Conservation (phyloP, 176 grass and related monocot genomes). For the Eleusine coracana region DNA sequence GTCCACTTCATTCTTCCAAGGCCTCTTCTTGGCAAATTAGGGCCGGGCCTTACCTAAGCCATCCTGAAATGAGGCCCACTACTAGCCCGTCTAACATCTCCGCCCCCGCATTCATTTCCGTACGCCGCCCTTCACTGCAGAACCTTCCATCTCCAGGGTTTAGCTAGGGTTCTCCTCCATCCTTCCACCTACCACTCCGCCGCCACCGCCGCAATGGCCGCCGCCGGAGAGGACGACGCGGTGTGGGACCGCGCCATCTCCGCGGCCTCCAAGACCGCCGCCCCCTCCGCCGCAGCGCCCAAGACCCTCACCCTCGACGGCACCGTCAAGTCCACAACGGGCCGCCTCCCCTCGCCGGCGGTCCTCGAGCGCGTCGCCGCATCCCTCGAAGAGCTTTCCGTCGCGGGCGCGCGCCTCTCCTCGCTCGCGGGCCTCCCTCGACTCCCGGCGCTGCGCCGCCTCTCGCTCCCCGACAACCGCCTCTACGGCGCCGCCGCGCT, state of each 20-base stretch:
- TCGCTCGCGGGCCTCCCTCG: conserved; percentile 60
- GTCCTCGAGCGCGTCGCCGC: conserved; percentile 46
- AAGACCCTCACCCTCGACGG: conserved; percentile 69
- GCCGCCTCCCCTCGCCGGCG: conserved; percentile 54
- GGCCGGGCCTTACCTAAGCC: not conserved
- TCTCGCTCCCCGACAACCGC: conserved; percentile 76
- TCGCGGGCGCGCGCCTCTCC: conserved; percentile 55
- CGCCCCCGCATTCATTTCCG: not conserved
- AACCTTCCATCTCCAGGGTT: conserved; percentile 36
- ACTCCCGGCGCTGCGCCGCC: conserved; percentile 60
- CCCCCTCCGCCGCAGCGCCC: conserved; percentile 23
- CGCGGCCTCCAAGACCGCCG: conserved; percentile 36
- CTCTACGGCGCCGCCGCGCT: conserved; percentile 53
- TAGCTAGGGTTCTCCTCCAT: conserved; percentile 41
- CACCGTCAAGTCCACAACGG: conserved; percentile 56
- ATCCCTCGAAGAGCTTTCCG: conserved; percentile 58
- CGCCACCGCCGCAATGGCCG: conserved; percentile 24
- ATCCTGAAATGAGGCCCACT: not conserved
- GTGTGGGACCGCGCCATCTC: conserved; percentile 62
- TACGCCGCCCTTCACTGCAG: not conserved
- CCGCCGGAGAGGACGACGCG: conserved; percentile 39
- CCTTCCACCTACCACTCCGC: not conserved
- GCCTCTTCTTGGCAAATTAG: too few species aligned
- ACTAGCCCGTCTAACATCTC: not conserved
- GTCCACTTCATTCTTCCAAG: too few species aligned